These are phyloP conservation scores for Pyrenula aspistea DNA, from an alignment of 495 filamentous ascomycete species.

Conservation along the genomic window DNA sequence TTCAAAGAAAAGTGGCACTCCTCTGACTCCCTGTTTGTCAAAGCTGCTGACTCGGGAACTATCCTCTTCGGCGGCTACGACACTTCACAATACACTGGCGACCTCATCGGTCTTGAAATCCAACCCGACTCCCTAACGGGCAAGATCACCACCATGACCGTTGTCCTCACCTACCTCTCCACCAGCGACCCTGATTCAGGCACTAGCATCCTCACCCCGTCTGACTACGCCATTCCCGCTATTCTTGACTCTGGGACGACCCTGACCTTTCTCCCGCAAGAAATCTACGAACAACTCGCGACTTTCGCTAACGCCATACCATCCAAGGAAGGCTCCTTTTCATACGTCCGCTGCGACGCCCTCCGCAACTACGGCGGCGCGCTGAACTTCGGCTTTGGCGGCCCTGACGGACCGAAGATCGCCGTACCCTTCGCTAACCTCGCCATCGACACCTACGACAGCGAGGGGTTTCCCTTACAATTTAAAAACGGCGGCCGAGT, in stretches of 20 bases:
- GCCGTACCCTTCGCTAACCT: conserved; percentile 53
- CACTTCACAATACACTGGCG: conserved; percentile 48
- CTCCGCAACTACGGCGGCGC: conserved; percentile 30
- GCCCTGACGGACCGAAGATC: conserved; percentile 34
- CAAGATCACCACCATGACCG: conserved; percentile 45
- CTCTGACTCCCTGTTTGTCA: neutral
- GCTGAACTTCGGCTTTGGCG: conserved; percentile 46
- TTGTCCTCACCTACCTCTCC: conserved; percentile 42
- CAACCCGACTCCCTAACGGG: conserved; percentile 5
- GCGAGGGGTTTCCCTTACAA: conserved; percentile 1
- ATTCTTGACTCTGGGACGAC: conserved; percentile 14
- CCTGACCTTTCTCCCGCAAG: conserved; percentile 3
- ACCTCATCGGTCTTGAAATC: conserved; percentile 20
- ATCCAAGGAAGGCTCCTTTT: conserved; percentile 29
- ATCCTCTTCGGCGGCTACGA: conserved; percentile 71
- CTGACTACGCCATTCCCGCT: conserved; percentile 41
- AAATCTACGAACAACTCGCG: conserved; percentile 6
- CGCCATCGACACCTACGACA: conserved; percentile 39
- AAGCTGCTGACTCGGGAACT: conserved; percentile 33
- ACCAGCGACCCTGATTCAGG: conserved; percentile 17
- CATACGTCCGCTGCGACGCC: conserved; percentile 50
- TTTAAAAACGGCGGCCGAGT: conserved; percentile 5
- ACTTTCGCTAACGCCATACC: conserved; percentile 28
- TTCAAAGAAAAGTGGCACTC: neutral
- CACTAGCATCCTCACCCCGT: conserved; percentile 24